A percentile compares a stretch with the other conserved stretches of the same genome.
Evolutionary conservation across 192 early-diverging fungal genomes (phyloP).

Genomic region (Coemansia sp.): DNA sequence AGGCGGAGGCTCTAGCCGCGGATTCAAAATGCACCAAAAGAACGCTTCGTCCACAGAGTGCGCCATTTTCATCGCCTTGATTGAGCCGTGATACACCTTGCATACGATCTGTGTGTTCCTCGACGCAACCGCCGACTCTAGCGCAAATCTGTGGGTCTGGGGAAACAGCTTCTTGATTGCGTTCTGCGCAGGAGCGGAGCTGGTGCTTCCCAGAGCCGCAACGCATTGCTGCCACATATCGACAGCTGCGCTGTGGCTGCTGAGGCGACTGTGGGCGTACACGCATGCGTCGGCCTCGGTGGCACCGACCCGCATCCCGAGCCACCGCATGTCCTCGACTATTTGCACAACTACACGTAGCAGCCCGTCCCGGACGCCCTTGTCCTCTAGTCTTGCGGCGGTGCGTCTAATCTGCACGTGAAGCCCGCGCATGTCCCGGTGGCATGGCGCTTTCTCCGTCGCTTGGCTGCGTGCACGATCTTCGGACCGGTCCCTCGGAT

Average conservation of each 20-base stretch:
- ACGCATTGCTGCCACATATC: conserved; percentile 22
- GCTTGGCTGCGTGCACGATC: not conserved
- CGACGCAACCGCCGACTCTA: conserved; percentile 33
- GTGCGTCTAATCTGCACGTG: conserved; percentile 28
- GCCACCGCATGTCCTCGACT: conserved; percentile 34
- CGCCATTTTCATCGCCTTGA: conserved; percentile 11
- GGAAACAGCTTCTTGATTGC: conserved; percentile 20
- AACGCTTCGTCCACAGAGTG: not conserved
- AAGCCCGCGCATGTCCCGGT: conserved; percentile 26
- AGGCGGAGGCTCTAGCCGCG: not conserved
- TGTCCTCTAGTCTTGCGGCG: not conserved
- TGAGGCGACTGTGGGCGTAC: conserved; percentile 15
- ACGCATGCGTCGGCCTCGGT: conserved; percentile 33
- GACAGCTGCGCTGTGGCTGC: conserved; percentile 13
- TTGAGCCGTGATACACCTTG: conserved; percentile 20
- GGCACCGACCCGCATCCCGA: conserved; percentile 38
- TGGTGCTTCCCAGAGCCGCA: not conserved
- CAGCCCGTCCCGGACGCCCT: not conserved
- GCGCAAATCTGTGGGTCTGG: conserved; percentile 37
- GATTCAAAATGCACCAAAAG: conserved; percentile 21
- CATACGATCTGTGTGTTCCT: conserved; percentile 19
- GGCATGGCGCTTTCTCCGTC: not conserved
- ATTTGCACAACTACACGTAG: conserved; percentile 8
- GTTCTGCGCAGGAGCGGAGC: not conserved
- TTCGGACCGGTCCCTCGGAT: not conserved